A percentile compares a stretch with the other conserved stretches of the same genome.
Conservation (phyloP, 208 protist species). For the Acanthamoeba triangularis region DNA sequence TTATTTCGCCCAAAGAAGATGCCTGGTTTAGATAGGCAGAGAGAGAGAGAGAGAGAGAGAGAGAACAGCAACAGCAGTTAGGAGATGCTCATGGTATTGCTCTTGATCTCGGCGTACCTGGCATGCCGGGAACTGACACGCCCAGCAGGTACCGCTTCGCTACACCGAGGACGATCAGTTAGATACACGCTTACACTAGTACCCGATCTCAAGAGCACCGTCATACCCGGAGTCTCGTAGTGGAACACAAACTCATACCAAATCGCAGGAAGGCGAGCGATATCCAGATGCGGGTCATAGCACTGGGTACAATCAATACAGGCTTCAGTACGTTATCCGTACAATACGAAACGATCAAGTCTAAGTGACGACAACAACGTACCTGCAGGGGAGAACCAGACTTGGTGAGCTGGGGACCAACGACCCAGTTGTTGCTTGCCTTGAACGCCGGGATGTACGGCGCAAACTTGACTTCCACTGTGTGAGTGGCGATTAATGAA, state of each 20-base stretch:
- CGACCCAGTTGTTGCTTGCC: constrained; percentile 73
- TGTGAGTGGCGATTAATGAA: background rate
- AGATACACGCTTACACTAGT: no score
- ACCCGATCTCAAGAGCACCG: background rate
- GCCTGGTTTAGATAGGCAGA: background rate
- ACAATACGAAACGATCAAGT: no score
- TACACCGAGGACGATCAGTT: background rate
- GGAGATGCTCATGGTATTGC: background rate
- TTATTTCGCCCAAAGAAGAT: constrained; percentile 62
- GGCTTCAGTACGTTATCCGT: background rate
- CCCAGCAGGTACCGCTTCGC: constrained; percentile 37
- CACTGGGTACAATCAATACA: background rate
- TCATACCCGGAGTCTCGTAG: constrained; percentile 7
- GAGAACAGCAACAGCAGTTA: background rate
- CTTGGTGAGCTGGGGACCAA: constrained; percentile 5
- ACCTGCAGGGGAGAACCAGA: background rate
- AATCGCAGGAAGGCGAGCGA: constrained; percentile 37
- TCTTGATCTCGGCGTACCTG: background rate
- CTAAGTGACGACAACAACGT: background rate
- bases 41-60: background rate
- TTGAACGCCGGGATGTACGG: constrained; percentile 37
- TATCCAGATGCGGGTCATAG: constrained; percentile 70
- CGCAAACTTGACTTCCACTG: background rate
- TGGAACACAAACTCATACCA: constrained; percentile 72
- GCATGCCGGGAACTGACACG: constrained; percentile 63